These are phyloP conservation scores for Apophysomyces variabilis DNA, from an alignment of 371 early-diverging fungal species.

Conservation along the genomic window DNA sequence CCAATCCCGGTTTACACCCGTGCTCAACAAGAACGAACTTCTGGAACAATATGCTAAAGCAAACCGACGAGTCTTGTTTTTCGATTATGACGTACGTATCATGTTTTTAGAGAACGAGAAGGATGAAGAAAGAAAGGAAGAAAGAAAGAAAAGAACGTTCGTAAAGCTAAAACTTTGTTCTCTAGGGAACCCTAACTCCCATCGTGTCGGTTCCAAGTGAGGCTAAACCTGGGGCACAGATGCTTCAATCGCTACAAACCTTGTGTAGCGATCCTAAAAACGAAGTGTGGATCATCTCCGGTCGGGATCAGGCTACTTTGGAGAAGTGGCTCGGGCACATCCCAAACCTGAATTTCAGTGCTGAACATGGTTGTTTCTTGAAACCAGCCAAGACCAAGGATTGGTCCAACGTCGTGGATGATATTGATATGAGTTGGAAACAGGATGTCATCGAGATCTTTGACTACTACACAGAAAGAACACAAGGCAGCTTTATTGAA, in stretches of 20 bases:
- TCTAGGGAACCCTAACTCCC: conserved; percentile 45
- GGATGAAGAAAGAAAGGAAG: conserved; percentile 15
- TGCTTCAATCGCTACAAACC: conserved; percentile 57
- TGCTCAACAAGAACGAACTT: conserved; percentile 53
- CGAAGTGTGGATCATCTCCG: conserved; percentile 88
- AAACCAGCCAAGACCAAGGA: conserved; percentile 47
- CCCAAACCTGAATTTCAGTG: conserved; percentile 79
- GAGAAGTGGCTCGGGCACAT: conserved; percentile 87
- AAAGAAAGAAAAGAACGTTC: not conserved
- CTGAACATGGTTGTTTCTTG: conserved; percentile 73
- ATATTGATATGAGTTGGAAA: conserved; percentile 87
- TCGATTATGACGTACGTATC: conserved; percentile 81
- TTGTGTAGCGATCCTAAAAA: conserved; percentile 77
- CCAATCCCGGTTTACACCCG: conserved; percentile 67
- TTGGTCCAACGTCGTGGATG: conserved; percentile 76
- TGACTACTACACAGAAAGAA: conserved; percentile 89
- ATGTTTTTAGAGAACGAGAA: no score
- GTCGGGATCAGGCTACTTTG: conserved; percentile 80
- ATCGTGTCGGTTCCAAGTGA: conserved; percentile 67
- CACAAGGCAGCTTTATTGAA: conserved; percentile 86
- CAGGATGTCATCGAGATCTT: conserved; percentile 86
- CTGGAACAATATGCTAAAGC: conserved; percentile 52
- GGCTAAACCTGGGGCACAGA: conserved; percentile 63
- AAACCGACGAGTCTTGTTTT: conserved; percentile 72
- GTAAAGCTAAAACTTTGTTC: not conserved